Percentiles rank a stretch among this genome's conserved stretches.
Conservation (phyloP, 148 eudicot species). For the Chenopodium berlandieri region DNA sequence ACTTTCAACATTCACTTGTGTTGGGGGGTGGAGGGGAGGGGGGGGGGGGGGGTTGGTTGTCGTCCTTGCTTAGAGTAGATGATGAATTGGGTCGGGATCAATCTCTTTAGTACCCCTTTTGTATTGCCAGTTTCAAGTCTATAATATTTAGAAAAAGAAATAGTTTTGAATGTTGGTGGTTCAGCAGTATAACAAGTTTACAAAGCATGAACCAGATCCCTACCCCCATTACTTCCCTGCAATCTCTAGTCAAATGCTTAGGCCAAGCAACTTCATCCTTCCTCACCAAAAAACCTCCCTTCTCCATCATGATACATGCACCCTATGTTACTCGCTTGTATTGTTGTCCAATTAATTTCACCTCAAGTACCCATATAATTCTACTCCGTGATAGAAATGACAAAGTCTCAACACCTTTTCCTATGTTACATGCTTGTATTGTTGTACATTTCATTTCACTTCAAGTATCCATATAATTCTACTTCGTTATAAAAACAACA, state of each 20-base stretch:
- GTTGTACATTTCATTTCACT: too few species aligned
- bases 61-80: background rate
- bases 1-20: background rate
- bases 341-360: background rate
- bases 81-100: background rate
- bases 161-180: background rate
- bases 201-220: background rate
- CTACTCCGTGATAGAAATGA: too few species aligned
- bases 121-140: background rate
- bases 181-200: background rate
- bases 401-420: too few species aligned
- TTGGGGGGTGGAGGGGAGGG: background rate
- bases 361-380: background rate
- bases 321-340: background rate
- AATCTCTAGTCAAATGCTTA: background rate
- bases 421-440: too few species aligned
- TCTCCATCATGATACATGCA: background rate
- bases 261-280: background rate
- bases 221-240: background rate
- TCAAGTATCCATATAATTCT: too few species aligned
- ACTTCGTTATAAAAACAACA: too few species aligned
- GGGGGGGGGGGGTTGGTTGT: too few species aligned
- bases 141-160: background rate
- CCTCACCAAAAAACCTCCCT: background rate
- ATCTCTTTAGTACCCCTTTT: background rate